phyloP scores from a whole-genome alignment of 208 protist genomes.

The Trypanosomatidae sp. region DNA sequence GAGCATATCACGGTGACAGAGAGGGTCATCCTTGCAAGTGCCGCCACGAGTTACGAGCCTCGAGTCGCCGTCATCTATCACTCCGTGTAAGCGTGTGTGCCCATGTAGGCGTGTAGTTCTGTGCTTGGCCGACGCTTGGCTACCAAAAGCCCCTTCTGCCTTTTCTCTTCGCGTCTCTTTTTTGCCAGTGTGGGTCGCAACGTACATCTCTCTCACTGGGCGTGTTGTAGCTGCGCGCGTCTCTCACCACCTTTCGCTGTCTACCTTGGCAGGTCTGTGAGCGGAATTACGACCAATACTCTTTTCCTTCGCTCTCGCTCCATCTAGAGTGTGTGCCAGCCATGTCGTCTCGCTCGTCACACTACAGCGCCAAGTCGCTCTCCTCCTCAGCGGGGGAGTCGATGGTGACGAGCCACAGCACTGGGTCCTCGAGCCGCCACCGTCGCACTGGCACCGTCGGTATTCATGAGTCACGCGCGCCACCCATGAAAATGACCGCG shows the following conservation, averaged over 20 bases:
- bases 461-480: conserved; percentile 34
- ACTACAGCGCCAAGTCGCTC: conserved; percentile 53
- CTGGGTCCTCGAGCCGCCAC: conserved; percentile 41
- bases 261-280: background rate
- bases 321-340: background rate
- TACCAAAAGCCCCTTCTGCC: background rate
- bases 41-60: background rate
- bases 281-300: background rate
- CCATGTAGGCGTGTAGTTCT: background rate
- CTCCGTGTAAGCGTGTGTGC: background rate
- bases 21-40: background rate
- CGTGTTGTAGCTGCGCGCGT: background rate
- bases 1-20: background rate
- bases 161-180: background rate
- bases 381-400: conserved; percentile 62
- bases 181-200: background rate
- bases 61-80: background rate
- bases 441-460: conserved; percentile 32
- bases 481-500: conserved; percentile 68
- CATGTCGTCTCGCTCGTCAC: conserved; percentile 67
- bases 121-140: background rate
- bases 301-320: background rate
- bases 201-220: background rate
- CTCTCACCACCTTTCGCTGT: background rate
- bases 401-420: conserved; percentile 45